Conservation (phyloP, 495 filamentous ascomycete genomes). For the Neurospora hispaniola region DNA sequence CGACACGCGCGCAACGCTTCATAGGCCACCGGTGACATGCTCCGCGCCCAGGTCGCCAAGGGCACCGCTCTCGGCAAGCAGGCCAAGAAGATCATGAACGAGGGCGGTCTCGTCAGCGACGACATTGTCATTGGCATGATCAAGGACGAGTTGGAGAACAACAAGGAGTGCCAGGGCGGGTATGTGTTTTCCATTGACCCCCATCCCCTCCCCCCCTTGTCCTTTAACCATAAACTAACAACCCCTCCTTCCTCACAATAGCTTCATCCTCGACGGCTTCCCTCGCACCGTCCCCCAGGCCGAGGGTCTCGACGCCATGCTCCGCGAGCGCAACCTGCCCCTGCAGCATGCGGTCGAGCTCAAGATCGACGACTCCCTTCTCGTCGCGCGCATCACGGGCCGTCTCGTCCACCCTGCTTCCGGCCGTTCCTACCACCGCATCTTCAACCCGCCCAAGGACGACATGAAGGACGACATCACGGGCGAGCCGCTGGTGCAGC, state of each 20-base stretch:
- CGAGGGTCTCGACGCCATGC: slow-evolving; percentile 88
- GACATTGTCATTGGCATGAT: slow-evolving; percentile 99
- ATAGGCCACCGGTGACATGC: slow-evolving; percentile 97
- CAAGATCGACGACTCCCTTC: slow-evolving; percentile 86
- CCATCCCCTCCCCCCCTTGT: not conserved
- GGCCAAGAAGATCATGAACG: slow-evolving; percentile 99
- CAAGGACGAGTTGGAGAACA: slow-evolving; percentile 87
- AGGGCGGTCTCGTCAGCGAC: slow-evolving; percentile 92
- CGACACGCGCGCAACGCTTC: not conserved
- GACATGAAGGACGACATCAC: slow-evolving; percentile 94
- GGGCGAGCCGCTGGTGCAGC: slow-evolving; percentile 92
- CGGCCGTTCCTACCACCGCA: slow-evolving; percentile 91
- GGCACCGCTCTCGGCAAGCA: slow-evolving; percentile 91
- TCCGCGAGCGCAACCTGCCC: slow-evolving; percentile 56
- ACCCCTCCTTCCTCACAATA: slow-evolving; percentile 23
- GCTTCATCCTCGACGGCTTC: slow-evolving; percentile 98
- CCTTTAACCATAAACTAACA: not conserved
- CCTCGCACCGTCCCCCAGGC: slow-evolving; percentile 93
- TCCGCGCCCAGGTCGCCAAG: slow-evolving; percentile 95
- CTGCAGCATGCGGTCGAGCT: slow-evolving; percentile 93
- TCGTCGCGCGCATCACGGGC: slow-evolving; percentile 93
- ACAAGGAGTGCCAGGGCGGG: slow-evolving; percentile 94
- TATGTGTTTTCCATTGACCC: slow-evolving; percentile 31
- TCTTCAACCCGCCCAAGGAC: slow-evolving; percentile 96
- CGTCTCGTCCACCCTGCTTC: slow-evolving; percentile 92